These are phyloP conservation scores for Chrysosporium queenslandicum DNA, from an alignment of 2,329 filamentous ascomycete genomes.

Conservation along the genomic window DNA sequence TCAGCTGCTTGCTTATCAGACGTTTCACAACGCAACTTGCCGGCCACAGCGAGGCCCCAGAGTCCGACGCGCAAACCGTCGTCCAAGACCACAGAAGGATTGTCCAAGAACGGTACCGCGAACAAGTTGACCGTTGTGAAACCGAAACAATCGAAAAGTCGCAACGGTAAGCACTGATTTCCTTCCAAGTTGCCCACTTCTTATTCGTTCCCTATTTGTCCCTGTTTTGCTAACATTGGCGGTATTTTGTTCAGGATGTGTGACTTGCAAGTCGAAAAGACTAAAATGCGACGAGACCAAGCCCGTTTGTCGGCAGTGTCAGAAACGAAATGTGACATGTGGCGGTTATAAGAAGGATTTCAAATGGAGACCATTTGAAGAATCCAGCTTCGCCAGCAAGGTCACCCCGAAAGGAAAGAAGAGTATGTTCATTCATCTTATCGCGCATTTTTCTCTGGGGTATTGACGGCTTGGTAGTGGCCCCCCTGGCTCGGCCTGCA, in stretches of 20 bases:
- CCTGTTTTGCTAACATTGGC: not conserved
- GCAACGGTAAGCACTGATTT: constrained; percentile 51
- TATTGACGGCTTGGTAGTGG: not conserved
- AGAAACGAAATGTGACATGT: constrained; percentile 54
- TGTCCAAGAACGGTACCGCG: not conserved
- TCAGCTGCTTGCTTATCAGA: not conserved
- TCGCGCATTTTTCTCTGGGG: no score
- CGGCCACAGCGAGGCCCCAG: not conserved
- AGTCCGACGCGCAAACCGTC: no score
- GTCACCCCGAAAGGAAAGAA: constrained; percentile 38
- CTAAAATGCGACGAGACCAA: constrained; percentile 66
- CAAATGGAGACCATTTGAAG: constrained; percentile 63
- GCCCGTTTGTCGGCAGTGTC: constrained; percentile 56
- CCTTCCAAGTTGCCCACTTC: no score
- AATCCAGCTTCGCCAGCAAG: constrained; percentile 44
- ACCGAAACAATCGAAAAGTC: constrained; percentile 64
- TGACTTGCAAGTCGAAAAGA: constrained; percentile 63
- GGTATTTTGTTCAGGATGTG: constrained; percentile 46
- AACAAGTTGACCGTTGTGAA: constrained; percentile 35
- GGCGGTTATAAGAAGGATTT: constrained; percentile 67
- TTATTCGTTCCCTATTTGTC: no score
- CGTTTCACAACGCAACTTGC: not conserved
- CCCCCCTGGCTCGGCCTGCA: not conserved
- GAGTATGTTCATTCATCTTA: constrained; percentile 24
- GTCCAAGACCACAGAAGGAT: not conserved